phyloP scores from a whole-genome alignment of 305 asterid species.

The Plantago coronopus region DNA sequence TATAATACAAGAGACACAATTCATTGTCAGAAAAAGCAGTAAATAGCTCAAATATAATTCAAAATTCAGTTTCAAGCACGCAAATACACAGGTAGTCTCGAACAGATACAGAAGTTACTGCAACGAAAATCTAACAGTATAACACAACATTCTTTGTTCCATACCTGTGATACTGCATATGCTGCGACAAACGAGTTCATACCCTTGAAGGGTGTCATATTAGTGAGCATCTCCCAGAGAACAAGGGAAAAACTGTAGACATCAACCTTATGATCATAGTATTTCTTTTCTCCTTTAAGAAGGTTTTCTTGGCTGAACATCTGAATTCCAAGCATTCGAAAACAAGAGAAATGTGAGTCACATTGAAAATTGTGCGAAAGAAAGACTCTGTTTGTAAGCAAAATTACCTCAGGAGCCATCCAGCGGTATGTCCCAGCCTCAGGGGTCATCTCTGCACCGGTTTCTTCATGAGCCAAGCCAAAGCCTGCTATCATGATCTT shows the following conservation, averaged over 20 bases:
- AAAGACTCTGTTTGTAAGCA: background rate
- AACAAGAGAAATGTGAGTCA: constrained; percentile 13
- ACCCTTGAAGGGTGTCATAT: constrained; percentile 58
- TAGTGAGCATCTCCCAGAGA: constrained; percentile 60
- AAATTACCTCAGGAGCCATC: constrained; percentile 71
- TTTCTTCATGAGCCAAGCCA: constrained; percentile 59
- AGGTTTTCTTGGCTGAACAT: constrained; percentile 40
- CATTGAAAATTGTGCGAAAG: background rate
- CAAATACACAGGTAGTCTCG: background rate
- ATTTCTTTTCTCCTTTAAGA: constrained; percentile 42
- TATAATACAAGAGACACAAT: constrained; percentile 22
- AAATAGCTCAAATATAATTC: background rate
- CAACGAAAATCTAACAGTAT: background rate
- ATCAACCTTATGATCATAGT: constrained; percentile 59
- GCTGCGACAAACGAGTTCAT: constrained; percentile 46
- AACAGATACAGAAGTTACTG: background rate
- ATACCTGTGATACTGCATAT: constrained; percentile 52
- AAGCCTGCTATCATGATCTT: constrained; percentile 56
- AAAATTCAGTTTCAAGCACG: background rate
- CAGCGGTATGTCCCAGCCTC: constrained; percentile 75
- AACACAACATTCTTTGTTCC: background rate
- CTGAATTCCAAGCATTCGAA: constrained; percentile 28
- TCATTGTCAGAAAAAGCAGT: background rate
- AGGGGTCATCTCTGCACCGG: constrained; percentile 49
- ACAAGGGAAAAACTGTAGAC: constrained; percentile 65